Evolutionary conservation across 2,329 filamentous ascomycete species (phyloP).

Genomic region (Alternaria solani): DNA sequence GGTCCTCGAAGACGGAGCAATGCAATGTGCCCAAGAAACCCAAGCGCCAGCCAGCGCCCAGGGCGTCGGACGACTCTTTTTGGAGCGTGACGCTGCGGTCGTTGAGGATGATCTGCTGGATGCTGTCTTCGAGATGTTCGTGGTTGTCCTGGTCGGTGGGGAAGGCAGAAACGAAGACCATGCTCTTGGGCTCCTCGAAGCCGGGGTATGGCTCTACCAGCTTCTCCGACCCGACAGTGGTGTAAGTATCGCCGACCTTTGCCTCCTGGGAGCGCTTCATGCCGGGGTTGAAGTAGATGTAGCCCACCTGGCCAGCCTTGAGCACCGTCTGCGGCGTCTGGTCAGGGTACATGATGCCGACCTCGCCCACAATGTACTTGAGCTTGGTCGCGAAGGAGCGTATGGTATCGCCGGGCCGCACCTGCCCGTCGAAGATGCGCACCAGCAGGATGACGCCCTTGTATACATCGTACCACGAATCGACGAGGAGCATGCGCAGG

Average conservation of each 20-base stretch:
- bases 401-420: conserved; percentile 85
- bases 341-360: conserved; percentile 93
- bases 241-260: conserved; percentile 95
- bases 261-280: conserved; percentile 98
- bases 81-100: conserved; percentile 93
- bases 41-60: conserved; percentile 92
- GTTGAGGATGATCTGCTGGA: conserved; percentile 91
- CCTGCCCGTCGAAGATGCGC: conserved; percentile 85
- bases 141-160: conserved; percentile 92
- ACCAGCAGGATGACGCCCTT: conserved; percentile 92
- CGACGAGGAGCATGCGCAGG: conserved; percentile 85
- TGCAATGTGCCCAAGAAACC: conserved; percentile 97
- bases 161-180: conserved; percentile 98
- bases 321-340: conserved; percentile 82
- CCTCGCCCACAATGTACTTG: conserved; percentile 93
- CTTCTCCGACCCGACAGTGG: conserved; percentile 78
- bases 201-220: conserved; percentile 83
- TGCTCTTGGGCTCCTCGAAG: conserved; percentile 96
- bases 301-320: conserved; percentile 92
- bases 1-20: conserved; percentile 98
- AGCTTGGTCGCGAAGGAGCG: conserved; percentile 86
- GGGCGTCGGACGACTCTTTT: conserved; percentile 92
- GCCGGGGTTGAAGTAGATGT: conserved; percentile 95
- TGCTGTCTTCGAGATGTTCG: conserved; percentile 87
- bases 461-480: conserved; percentile 98